Evolutionary conservation across 768 basidiomycete species (phyloP), one percentile per base, ranked within the genome.

Genomic region (Naganishia friedmannii): DNA sequence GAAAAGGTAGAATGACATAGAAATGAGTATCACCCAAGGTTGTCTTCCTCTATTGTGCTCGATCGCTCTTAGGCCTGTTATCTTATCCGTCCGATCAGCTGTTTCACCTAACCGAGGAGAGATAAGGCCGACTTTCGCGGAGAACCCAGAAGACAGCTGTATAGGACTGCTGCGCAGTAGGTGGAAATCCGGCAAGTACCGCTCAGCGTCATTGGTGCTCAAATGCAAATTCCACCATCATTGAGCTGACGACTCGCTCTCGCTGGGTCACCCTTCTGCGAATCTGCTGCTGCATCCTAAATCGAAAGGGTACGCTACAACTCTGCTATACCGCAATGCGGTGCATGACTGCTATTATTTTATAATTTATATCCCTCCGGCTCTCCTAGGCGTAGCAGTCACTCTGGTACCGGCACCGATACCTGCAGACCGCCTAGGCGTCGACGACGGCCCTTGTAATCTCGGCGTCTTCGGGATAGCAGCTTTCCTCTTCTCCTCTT

Each of bases 351-450:
- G 6, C 23, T n/a, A 12, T 21, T 51, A 4, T 60, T 34, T 29
- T 26, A 39, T 7, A 19, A 32, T 31, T 70, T 68, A 81, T 29
- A 81, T 79, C 5, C 80, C 80, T 26, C 78, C 80, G 6, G 70
- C 53, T 32, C 80, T 58, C 60, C 80, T 63, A 8, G 79, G 79
- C 23, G 79, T 81, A 1, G 80, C 77, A 15, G 74, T 72, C 8
- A 74, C 66, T 63, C 80, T 72, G 3, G 74, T 70, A 10, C 79
- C 79, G 17, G 80, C 78, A 4, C 80, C 80, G 42, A 80, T 77
- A 9, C 80, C 80, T 7, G 77, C 76, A 48, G 76, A 75, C n/a
- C 80, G 68, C 12, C 79, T 78, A 12, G 81, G 81, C 13, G 74
- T 74, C 42, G 77, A 68, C 3, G 71, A 73, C 17, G 73, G 56